A percentile compares a stretch with the other conserved stretches of the same genome.
Conservation (phyloP, 768 basidiomycete genomes). For the Austroboletus eburneus region DNA sequence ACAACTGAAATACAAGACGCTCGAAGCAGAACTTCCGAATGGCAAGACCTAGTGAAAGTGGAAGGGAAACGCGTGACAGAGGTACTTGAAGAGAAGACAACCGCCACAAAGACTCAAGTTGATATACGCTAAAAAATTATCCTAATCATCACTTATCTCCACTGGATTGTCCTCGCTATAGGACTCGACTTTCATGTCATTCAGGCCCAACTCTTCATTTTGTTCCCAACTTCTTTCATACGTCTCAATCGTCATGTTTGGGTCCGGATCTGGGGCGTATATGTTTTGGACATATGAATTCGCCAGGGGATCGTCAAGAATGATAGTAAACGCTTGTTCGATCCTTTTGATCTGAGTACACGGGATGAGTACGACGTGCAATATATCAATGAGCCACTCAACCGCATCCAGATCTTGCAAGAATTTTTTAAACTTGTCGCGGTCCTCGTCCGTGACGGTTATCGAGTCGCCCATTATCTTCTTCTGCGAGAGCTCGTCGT, state of each 20-base stretch:
- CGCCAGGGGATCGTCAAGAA: conserved; percentile 92
- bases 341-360: conserved; percentile 65
- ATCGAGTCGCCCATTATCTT: conserved; percentile 67
- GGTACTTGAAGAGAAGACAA: too few relatives aligned
- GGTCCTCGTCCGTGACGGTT: conserved; percentile 38
- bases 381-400: conserved; percentile 16
- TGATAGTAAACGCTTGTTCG: conserved; percentile 79
- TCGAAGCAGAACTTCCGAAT: too few relatives aligned
- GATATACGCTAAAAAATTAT: too few relatives aligned
- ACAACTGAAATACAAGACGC: too few relatives aligned
- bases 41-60: too few relatives aligned
- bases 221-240: conserved; percentile 88
- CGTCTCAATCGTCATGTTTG: conserved; percentile 78
- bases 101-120: too few relatives aligned
- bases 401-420: conserved; percentile 84
- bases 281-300: too few relatives aligned
- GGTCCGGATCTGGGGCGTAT: conserved; percentile 97
- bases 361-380: conserved; percentile 4
- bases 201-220: conserved; percentile 92
- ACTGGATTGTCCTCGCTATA: conserved; percentile 16
- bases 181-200: conserved; percentile 78
- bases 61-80: too few relatives aligned
- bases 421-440: conserved; percentile 69
- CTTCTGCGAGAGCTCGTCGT: conserved; percentile 91
- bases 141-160: conserved; percentile 1